Evolutionary conservation across 139 green algal genomes (phyloP).

Genomic region (Parachlorella kessleri): DNA sequence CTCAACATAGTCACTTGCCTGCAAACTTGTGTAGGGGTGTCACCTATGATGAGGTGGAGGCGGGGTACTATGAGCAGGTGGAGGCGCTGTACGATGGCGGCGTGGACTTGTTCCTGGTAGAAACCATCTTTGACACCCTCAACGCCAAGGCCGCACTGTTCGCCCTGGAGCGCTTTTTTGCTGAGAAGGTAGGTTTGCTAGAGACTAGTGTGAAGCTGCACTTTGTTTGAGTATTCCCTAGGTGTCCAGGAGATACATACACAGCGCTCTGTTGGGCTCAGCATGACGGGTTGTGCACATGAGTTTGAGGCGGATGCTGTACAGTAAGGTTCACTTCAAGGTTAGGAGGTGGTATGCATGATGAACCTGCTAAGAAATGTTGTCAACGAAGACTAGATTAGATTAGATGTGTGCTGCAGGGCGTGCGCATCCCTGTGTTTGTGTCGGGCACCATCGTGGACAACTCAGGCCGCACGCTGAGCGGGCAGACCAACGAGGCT

Average conservation of each 20-base stretch:
- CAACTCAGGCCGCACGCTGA: conserved; percentile 92
- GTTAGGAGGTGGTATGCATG: neutral
- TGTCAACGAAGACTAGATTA: neutral
- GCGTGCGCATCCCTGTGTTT: conserved; percentile 88
- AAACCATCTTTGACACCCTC: conserved; percentile 99
- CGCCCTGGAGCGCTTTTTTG: conserved; percentile 92
- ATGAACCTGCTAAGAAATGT: neutral
- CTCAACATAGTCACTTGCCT: too few relatives aligned
- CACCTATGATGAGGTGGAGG: conserved; percentile 95
- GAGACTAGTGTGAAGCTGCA: too few relatives aligned
- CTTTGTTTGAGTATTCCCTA: too few relatives aligned
- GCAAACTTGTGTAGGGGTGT: conserved; percentile 63
- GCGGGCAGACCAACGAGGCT: conserved; percentile 96
- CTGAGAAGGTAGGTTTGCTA: conserved; percentile 47
- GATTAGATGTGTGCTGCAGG: conserved; percentile 29
- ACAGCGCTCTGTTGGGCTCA: too few relatives aligned
- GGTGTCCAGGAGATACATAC: too few relatives aligned
- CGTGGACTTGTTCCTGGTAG: conserved; percentile 97
- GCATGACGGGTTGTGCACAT: too few relatives aligned
- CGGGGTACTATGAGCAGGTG: conserved; percentile 93
- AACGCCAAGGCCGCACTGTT: conserved; percentile 95
- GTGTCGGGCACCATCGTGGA: conserved; percentile 96
- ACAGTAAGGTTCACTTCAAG: neutral
- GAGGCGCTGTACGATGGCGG: conserved; percentile 85
- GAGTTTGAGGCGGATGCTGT: too few relatives aligned